Evolutionary conservation across 495 filamentous ascomycete species (phyloP), one percentile per base, ranked within the genome.

Genomic region (Lophium mytilinum): DNA sequence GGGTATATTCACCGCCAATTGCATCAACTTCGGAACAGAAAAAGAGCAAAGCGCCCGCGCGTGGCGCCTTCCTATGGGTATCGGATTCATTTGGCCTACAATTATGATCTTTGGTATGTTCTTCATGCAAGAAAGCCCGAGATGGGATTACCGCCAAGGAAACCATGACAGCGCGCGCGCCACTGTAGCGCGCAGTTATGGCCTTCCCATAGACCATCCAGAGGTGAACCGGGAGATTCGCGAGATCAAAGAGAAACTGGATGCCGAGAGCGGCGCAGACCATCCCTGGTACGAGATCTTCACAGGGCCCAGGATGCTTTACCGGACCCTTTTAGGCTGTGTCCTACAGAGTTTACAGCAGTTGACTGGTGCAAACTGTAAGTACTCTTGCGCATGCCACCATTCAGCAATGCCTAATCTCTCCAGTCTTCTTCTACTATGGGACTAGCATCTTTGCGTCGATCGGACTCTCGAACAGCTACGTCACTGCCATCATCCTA

Each of bases 401-500:
- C 24, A 2, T 30, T 30, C 6, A 6, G 24, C 6, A 30, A 30
- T 3, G 24, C 6, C 24, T 30, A 30, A 30, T 6, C 24, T 30
- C 24, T 30, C 24, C 24, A 30, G 24, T 48, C 43, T 47, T 47
- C 45, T 48, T 48, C 21, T 48, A 48, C 12, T 90, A 87, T 68
- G 85, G 86, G 46, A 87, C 85, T 60, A 80, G 74, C 50, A 83
- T 87, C 71, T 91, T 91, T 73, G 61, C 73, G 21, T 79, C 83
- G 36, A 82, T 85, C 2, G 87, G 85, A 66, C 73, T 90, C 37
- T 73, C 69, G 55, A 81, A 89, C 71, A 78, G 76, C 60, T 89
- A 82, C 71, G 72, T 86, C 24, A 89, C 85, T 21, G 80, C 83
- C 58, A 86, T 91, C 61, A 89, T 90, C 53, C 76, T 89, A 1